Evolutionary conservation across 306 rosid genomes (phyloP), one percentile per base, ranked within the genome.

Genomic region (Hippophae tibetana): DNA sequence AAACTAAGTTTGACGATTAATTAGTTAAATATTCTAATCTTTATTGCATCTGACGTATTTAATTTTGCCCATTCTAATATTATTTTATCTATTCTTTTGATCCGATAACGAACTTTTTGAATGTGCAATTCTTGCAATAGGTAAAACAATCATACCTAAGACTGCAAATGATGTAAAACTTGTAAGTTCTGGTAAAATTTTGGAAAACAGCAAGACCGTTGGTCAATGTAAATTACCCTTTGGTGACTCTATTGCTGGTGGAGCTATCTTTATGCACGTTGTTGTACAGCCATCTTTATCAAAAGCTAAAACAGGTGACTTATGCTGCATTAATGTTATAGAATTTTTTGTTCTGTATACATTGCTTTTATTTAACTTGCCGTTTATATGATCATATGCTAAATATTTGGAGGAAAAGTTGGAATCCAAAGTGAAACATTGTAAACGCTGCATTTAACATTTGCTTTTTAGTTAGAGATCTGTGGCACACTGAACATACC

Each of bases 181-280:
- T 72, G 88, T 92, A 73, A 80, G 77, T 74, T 83, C 87, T 60
- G 99, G 99, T 58, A 92, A 86, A 74, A 82, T 92, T 59, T 86
- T 88, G 96, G 99, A 88, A 75, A 92, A 88, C 89, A 85, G 74
- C 95, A 92, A 84, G 80, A 85, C 95, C 59, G 95, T 88, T 38
- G 93, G 93, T 60, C 95, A 92, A 65, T 92, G 96, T 84, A 88
- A 79, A 83, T 76, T 69, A 47, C 99, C 96, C 11, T 84, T 87
- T 67, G 93, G 79, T 66, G 99, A 86, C 5, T 2, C 38, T 66
- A 43, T 58, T 60, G 77, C 84, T 0, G 93, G 90, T 45, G 95
- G 89, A 61, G 80, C 58, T 43, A 74, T 81, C 47, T 77, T 88
- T 74, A 86, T 89, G 89, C 95, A 77, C 69, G 97, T 86, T 66